Base-by-base conservation (phyloP, 2,329 filamentous ascomycete genomes). In the Aspergillus awamori region DNA sequence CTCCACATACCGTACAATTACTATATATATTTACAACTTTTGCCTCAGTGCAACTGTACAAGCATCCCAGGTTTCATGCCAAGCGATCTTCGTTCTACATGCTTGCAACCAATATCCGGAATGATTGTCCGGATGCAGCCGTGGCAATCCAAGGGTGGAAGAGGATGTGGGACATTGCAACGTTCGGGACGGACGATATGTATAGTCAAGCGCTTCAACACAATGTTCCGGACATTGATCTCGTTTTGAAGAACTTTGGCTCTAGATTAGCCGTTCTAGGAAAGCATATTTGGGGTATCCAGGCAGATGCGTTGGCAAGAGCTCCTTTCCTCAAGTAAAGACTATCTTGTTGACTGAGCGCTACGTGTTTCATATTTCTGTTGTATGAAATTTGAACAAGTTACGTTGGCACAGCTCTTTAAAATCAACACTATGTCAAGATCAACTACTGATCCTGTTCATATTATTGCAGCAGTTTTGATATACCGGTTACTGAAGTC, bases 71-170 rank as follows among this genome's bases (percentile, higher is more conserved):
- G 1, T 65, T 60, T 2, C 81, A 86, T 60, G 68, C 65, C 1
- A 81, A 70, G 20, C 71, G 79, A 4, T 82, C 79, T 0, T 85
- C 82, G 0, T 87, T 86, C 63, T 86, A 87, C 65, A 72, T 86
- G 67, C 62, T 86, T 8, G 83, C 83, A 2, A 77, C 69, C 1
- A 65, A 79, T 3, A 71, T 86, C 0, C 70, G 76, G 45, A 71
- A 72, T 5, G 43, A 70, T 3, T 61, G 63, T 17, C 47, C 65
- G 0, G 69, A 74, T 30, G 82, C 80, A 0, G 2, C 67, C 0
- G 33, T 59, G 8, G 78, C 80, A 0, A 63, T 85, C 2, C 45
- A 64, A 3, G 49, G 15, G 4, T 85, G 80, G 80, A 63, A 57
- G 33, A 28, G 20, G 7, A 26, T 55, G 7, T 65, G 61, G 60